Base-by-base conservation (phyloP, 148 eudicot species). In the Cornus suecica region DNA sequence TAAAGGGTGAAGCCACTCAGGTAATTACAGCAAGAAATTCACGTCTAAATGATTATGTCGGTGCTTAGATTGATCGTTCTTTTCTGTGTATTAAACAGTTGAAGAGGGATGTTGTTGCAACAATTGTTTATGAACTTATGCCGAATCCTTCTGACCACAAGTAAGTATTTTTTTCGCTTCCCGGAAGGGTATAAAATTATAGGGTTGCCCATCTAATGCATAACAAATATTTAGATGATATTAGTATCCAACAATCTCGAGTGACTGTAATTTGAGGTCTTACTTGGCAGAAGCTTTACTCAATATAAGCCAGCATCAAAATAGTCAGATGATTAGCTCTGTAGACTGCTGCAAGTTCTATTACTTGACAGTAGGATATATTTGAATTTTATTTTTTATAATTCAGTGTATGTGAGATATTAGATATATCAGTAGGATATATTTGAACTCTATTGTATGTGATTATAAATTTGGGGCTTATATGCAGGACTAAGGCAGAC, bases 121-220 rank as follows among this genome's bases (percentile, higher is more conserved):
- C 91, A 64, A 87, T 95, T 76, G 99, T 95, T 22, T 95, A 95
- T 71, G 99, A 95, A 78, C 66, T 95, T 71, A 95, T 80, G 92
- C 99, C 97, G 14, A 95, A 95, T 81, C 99, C 99, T 74, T 95
- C 99, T 63, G 99, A 95, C 78, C 99, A 95, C 93, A 95, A 95
- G 99, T 92, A 84, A 82, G 96, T 82, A 69, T 73, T 82, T 27
- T 62, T 78, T 74, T 25, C 29, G 64, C 26, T 72, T 70, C 1
- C 25, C 45, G 31, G 56, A 58, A 8, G 30, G 56, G 31, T 54
- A 8, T 58, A 4, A 41, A 23, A n/a, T 51, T 31, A 29, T 63
- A n/a, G 24, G 4, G n/a, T 45, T 58, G 20, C n/a, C 34, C 32
- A 65, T 32, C 58, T 24, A 3, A 22, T 63, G 51, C 24, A 24